phyloP scores from a whole-genome alignment of 192 early-diverging fungal species.

The Coemansia erecta region DNA sequence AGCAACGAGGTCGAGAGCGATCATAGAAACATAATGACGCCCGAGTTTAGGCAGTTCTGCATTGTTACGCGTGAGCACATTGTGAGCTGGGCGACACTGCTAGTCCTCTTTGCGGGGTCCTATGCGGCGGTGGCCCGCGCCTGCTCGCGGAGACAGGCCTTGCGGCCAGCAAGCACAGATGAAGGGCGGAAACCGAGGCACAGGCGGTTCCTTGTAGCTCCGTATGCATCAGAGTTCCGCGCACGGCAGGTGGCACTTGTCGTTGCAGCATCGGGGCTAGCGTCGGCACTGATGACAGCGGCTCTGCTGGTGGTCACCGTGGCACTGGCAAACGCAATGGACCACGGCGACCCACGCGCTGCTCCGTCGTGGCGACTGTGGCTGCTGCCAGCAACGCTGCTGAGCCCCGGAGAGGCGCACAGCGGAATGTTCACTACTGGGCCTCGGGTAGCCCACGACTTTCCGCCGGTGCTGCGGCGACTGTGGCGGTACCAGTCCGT shows the following conservation, averaged over 20 bases:
- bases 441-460: slow-evolving; percentile 41
- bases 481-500: slow-evolving; percentile 52
- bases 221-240: slow-evolving; percentile 37
- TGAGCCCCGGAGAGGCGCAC: slow-evolving; percentile 24
- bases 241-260: slow-evolving; percentile 41
- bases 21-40: slow-evolving; percentile 52
- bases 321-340: slow-evolving; percentile 47
- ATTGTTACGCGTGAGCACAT: slow-evolving; percentile 43
- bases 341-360: slow-evolving; percentile 29
- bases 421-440: slow-evolving; percentile 5
- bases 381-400: slow-evolving; percentile 44
- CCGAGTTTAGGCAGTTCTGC: slow-evolving; percentile 46
- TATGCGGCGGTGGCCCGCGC: slow-evolving; percentile 34
- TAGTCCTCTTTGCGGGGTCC: slow-evolving; percentile 31
- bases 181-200: not conserved
- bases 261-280: slow-evolving; percentile 30
- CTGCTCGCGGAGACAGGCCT: slow-evolving; percentile 4
- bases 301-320: slow-evolving; percentile 32
- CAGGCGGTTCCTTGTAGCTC: slow-evolving; percentile 20
- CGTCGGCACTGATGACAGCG: slow-evolving; percentile 33
- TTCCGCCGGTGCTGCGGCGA: slow-evolving; percentile 43
- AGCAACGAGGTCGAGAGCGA: slow-evolving; percentile 45
- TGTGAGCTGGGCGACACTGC: slow-evolving; percentile 30
- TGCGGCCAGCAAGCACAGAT: not conserved
- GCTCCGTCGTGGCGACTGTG: slow-evolving; percentile 42